phyloP scores from a whole-genome alignment of 306 rosid species.

The Datisca glomerata region DNA sequence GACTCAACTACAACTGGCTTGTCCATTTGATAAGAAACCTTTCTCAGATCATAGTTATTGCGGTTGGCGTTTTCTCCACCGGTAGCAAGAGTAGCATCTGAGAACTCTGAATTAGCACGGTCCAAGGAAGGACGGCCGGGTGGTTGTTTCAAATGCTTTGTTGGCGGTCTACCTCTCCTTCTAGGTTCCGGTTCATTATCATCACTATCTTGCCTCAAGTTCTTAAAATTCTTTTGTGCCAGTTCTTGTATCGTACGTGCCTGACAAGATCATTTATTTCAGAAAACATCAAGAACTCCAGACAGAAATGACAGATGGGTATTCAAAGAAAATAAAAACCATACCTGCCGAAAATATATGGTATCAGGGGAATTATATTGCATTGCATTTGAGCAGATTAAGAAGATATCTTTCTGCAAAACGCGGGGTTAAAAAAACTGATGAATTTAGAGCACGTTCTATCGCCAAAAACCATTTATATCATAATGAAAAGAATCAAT shows the following conservation, averaged over 20 bases:
- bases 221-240: conserved; percentile 46
- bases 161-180: conserved; percentile 68
- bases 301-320: background rate
- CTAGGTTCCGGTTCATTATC: conserved; percentile 44
- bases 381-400: conserved; percentile 66
- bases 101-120: conserved; percentile 29
- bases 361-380: conserved; percentile 67
- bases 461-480: too few relatives aligned
- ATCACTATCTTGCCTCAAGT: conserved; percentile 62
- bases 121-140: conserved; percentile 38
- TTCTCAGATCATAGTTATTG: conserved; percentile 28
- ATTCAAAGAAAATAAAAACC: conserved; percentile 10
- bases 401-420: conserved; percentile 46
- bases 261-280: conserved; percentile 19
- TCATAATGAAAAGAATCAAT: too few relatives aligned
- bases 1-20: conserved; percentile 31
- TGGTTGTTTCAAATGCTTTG: conserved; percentile 38
- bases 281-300: background rate
- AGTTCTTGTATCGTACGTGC: conserved; percentile 62
- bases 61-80: conserved; percentile 33
- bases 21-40: conserved; percentile 26
- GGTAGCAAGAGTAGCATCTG: conserved; percentile 41
- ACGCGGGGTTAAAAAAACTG: conserved; percentile 3
- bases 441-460: too few relatives aligned
- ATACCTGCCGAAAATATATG: conserved; percentile 61